Conservation (phyloP, 768 basidiomycete genomes). For the Leccinum longicurvipes region DNA sequence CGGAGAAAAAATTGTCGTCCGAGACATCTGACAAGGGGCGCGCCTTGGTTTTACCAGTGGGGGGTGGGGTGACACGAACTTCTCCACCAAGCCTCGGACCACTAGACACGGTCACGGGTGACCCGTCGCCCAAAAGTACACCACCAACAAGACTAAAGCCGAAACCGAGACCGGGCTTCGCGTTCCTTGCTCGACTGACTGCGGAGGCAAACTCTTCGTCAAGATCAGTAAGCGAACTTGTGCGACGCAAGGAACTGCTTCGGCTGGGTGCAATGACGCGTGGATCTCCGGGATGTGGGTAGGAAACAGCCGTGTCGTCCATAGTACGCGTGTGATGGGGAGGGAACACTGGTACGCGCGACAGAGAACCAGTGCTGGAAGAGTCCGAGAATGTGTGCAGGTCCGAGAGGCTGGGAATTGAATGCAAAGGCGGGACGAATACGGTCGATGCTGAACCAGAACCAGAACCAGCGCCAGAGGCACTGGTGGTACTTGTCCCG, state of each 20-base stretch:
- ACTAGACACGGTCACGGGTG: slow-evolving; percentile 72
- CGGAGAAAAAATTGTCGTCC: slow-evolving; percentile 48
- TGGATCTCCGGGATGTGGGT: slow-evolving; percentile 69
- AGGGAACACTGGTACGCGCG: slow-evolving; percentile 45
- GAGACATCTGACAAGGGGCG: slow-evolving; percentile 33
- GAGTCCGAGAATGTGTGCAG: slow-evolving; percentile 44
- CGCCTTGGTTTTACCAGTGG: slow-evolving; percentile 34
- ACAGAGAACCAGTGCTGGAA: slow-evolving; percentile 38
- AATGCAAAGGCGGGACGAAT: slow-evolving; percentile 73
- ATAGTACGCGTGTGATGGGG: slow-evolving; percentile 64
- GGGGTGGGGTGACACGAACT: slow-evolving; percentile 46
- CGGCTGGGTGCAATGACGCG: slow-evolving; percentile 70
- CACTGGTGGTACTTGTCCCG: slow-evolving; percentile 42
- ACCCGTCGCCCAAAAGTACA: slow-evolving; percentile 46
- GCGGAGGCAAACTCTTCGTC: slow-evolving; percentile 54
- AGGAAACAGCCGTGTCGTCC: slow-evolving; percentile 71
- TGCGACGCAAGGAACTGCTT: slow-evolving; percentile 55
- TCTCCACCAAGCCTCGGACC: slow-evolving; percentile 46
- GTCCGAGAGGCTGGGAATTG: slow-evolving; percentile 70
- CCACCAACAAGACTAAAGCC: slow-evolving; percentile 41
- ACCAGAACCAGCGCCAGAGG: slow-evolving; percentile 31
- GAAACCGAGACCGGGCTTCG: slow-evolving; percentile 42
- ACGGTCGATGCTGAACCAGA: slow-evolving; percentile 68
- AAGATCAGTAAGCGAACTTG: slow-evolving; percentile 78
- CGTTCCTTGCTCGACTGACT: slow-evolving; percentile 39